Percentiles rank a stretch among this genome's conserved stretches.
These are phyloP conservation scores for Capsicum chinense DNA, from an alignment of 257 asterid species.

Conservation along the genomic window DNA sequence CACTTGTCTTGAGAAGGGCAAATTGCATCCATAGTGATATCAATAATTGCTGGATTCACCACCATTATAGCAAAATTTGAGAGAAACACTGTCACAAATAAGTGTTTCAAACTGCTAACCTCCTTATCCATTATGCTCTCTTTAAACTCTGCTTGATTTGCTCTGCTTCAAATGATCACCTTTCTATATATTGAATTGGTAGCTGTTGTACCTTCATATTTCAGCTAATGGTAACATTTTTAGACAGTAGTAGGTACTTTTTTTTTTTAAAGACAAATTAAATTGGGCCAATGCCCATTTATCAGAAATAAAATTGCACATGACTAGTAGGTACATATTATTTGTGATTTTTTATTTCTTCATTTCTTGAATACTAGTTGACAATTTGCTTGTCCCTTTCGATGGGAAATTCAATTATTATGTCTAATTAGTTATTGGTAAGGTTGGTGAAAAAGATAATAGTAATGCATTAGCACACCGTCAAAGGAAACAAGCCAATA, in stretches of 20 bases:
- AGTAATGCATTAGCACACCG: background rate
- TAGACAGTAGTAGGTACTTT: no score
- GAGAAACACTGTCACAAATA: conserved; percentile 51
- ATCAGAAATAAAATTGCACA: no score
- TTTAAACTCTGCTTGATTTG: background rate
- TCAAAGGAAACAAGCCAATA: background rate
- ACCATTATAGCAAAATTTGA: conserved; percentile 46
- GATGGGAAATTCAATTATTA: background rate
- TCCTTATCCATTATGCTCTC: conserved; percentile 17
- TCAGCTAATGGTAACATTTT: background rate
- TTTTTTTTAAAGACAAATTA: no score
- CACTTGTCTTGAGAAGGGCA: conserved; percentile 65
- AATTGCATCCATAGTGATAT: conserved; percentile 56
- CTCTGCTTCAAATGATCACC: background rate
- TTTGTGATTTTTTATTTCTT: no score
- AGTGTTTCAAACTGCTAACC: conserved; percentile 52
- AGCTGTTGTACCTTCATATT: background rate
- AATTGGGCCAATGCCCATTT: no score
- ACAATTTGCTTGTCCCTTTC: background rate
- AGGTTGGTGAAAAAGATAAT: conserved; percentile 18
- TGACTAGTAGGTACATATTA: no score
- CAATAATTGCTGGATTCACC: conserved; percentile 58
- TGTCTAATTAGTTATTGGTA: background rate
- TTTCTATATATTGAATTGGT: background rate
- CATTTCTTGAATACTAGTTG: background rate